Percentiles rank a stretch among this genome's conserved stretches.
Evolutionary conservation across 192 early-diverging fungal species (phyloP).

Genomic region (Cladochytrium replicatum): DNA sequence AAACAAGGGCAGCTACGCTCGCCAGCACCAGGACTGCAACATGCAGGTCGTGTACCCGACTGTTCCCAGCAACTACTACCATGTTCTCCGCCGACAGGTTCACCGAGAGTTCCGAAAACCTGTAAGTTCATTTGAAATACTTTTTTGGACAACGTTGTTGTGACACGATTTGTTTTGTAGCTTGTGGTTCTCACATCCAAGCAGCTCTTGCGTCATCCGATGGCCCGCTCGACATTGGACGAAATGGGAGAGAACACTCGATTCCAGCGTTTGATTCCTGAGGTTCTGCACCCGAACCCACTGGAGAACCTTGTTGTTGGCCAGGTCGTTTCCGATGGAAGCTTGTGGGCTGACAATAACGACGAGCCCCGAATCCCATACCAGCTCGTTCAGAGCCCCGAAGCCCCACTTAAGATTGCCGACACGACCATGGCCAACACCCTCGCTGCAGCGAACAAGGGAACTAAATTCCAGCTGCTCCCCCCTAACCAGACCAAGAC

Average conservation of each 20-base stretch:
- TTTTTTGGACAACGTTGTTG: slow-evolving; percentile 16
- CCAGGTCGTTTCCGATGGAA: slow-evolving; percentile 1
- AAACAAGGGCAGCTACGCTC: slow-evolving; percentile 41
- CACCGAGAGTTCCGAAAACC: slow-evolving; percentile 97
- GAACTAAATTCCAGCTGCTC: slow-evolving; percentile 49
- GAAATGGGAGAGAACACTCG: slow-evolving; percentile 73
- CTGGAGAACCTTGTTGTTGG: slow-evolving; percentile 29
- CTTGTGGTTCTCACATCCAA: slow-evolving; percentile 75
- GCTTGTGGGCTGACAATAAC: slow-evolving; percentile 34
- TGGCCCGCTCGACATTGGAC: slow-evolving; percentile 71
- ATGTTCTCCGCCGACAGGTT: slow-evolving; percentile 88
- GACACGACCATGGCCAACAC: too few species aligned
- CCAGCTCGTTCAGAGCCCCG: slow-evolving; percentile 18
- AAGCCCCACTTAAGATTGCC: background rate
- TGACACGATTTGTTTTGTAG: slow-evolving; percentile 16
- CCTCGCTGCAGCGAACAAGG: background rate
- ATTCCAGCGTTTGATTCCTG: slow-evolving; percentile 91
- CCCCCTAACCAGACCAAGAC: slow-evolving; percentile 80
- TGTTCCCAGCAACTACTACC: slow-evolving; percentile 98
- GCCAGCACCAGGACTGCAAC: slow-evolving; percentile 97
- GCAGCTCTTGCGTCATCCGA: slow-evolving; percentile 83
- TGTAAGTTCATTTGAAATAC: slow-evolving; percentile 22
- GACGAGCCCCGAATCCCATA: slow-evolving; percentile 39
- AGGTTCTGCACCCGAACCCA: slow-evolving; percentile 66
- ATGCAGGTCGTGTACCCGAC: slow-evolving; percentile 94